phyloP scores from a whole-genome alignment of 2,329 filamentous ascomycete genomes.

The Biscogniauxia marginata region DNA sequence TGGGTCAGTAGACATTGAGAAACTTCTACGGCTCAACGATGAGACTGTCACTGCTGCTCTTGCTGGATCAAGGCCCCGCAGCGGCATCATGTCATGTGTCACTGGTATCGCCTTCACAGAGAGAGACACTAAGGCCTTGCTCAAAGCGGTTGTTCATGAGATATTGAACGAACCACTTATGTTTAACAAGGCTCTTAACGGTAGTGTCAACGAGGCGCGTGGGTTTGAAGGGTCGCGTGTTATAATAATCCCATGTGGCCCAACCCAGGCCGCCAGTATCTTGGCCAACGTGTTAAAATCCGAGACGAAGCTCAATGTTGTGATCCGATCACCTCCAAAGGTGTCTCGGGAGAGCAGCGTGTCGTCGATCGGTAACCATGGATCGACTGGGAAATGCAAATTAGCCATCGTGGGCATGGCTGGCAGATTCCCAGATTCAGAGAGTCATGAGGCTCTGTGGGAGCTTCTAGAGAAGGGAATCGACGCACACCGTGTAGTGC shows the following conservation, averaged over 20 bases:
- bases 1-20: conserved; percentile 41
- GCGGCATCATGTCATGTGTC: conserved; percentile 51
- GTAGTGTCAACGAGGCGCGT: conserved; percentile 43
- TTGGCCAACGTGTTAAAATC: conserved; percentile 43
- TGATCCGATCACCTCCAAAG: conserved; percentile 38
- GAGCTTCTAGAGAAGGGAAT: conserved; percentile 71
- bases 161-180: conserved; percentile 50
- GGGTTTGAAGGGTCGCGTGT: conserved; percentile 40
- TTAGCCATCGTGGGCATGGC: conserved; percentile 85
- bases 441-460: conserved; percentile 71
- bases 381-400: conserved; percentile 56
- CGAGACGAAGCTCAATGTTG: conserved; percentile 43
- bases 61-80: conserved; percentile 42
- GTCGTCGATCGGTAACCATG: conserved; percentile 46
- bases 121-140: conserved; percentile 40
- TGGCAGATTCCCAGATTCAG: conserved; percentile 73
- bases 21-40: conserved; percentile 45
- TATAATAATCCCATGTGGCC: conserved; percentile 50
- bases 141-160: conserved; percentile 44
- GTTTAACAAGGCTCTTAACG: conserved; percentile 48
- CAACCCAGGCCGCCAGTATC: conserved; percentile 48
- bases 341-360: conserved; percentile 35
- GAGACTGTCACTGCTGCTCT: conserved; percentile 39
- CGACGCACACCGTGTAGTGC: conserved; percentile 68
- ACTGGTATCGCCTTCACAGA: conserved; percentile 43